Evolutionary conservation across 2,329 filamentous ascomycete genomes (phyloP).

Genomic region (Alternaria alternata): DNA sequence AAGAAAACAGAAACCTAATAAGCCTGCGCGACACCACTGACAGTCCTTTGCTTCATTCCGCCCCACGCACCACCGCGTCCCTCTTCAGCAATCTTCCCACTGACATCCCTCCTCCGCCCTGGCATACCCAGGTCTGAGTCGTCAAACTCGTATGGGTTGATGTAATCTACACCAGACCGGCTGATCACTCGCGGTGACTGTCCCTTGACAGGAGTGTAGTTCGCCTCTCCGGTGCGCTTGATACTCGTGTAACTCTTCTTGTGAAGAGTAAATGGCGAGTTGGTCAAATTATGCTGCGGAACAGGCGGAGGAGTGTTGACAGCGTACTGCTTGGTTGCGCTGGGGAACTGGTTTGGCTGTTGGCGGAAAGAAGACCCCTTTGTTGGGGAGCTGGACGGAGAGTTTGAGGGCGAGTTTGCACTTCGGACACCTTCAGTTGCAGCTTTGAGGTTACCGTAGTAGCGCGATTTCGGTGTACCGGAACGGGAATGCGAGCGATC

Average conservation of each 20-base stretch:
- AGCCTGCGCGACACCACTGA: slow-evolving; percentile 47
- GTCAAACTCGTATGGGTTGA: slow-evolving; percentile 47
- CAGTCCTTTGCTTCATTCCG: slow-evolving; percentile 50
- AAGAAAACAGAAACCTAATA: neutral
- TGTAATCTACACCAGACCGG: slow-evolving; percentile 57
- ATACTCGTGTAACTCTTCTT: slow-evolving; percentile 46
- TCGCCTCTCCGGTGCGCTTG: slow-evolving; percentile 43
- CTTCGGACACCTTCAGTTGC: slow-evolving; percentile 51
- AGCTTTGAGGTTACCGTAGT: slow-evolving; percentile 58
- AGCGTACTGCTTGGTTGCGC: slow-evolving; percentile 43
- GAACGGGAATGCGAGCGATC: slow-evolving; percentile 38
- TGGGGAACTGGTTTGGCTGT: slow-evolving; percentile 34
- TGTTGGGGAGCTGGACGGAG: slow-evolving; percentile 35
- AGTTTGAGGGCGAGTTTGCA: slow-evolving; percentile 31
- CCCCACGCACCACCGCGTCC: slow-evolving; percentile 60
- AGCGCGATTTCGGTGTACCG: slow-evolving; percentile 52
- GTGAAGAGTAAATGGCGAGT: slow-evolving; percentile 42
- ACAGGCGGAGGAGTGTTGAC: slow-evolving; percentile 31
- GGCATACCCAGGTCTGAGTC: slow-evolving; percentile 43
- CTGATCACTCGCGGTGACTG: slow-evolving; percentile 56
- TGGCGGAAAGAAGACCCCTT: slow-evolving; percentile 28
- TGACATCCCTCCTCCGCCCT: slow-evolving; percentile 63
- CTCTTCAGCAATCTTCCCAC: slow-evolving; percentile 77
- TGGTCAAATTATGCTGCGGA: slow-evolving; percentile 17
- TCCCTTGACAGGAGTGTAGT: slow-evolving; percentile 37